Percentiles rank a stretch among this genome's conserved stretches.
Evolutionary conservation across 768 basidiomycete genomes (phyloP).

Genomic region (Naganishia antarctica): DNA sequence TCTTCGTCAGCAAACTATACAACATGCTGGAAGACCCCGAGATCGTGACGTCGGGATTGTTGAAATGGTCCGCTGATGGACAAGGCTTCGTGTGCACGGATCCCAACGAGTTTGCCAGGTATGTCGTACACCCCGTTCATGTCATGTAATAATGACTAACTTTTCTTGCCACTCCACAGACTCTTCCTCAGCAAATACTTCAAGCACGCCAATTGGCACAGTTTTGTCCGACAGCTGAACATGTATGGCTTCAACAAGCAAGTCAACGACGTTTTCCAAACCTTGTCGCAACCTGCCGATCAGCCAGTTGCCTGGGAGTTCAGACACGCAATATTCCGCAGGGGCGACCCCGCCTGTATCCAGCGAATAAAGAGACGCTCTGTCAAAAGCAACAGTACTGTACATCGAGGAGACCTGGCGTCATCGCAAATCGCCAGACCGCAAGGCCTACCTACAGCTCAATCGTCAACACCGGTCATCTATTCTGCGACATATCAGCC

Average conservation of each 20-base stretch:
- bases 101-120: slow-evolving; percentile 48
- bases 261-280: slow-evolving; percentile 45
- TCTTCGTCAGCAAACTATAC: slow-evolving; percentile 48
- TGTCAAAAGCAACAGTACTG: slow-evolving; percentile 25
- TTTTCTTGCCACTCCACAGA: slow-evolving; percentile 24
- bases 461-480: not conserved
- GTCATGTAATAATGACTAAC: not conserved
- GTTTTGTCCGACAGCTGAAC: slow-evolving; percentile 87
- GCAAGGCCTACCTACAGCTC: not conserved
- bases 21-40: slow-evolving; percentile 47
- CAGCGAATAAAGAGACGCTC: slow-evolving; percentile 40
- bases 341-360: slow-evolving; percentile 45
- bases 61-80: slow-evolving; percentile 45
- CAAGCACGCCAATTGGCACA: slow-evolving; percentile 93
- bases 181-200: slow-evolving; percentile 79
- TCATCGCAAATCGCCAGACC: slow-evolving; percentile 16
- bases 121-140: no score
- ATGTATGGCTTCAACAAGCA: slow-evolving; percentile 64
- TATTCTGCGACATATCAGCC: slow-evolving; percentile 11
- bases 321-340: slow-evolving; percentile 46
- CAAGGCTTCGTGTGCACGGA: slow-evolving; percentile 46
- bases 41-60: slow-evolving; percentile 41
- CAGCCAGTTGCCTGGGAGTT: slow-evolving; percentile 48
- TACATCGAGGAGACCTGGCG: not conserved
- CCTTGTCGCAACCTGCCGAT: slow-evolving; percentile 39